Base-by-base conservation (phyloP, 1,139 yeast species). In the Ashbya aceris region DNA sequence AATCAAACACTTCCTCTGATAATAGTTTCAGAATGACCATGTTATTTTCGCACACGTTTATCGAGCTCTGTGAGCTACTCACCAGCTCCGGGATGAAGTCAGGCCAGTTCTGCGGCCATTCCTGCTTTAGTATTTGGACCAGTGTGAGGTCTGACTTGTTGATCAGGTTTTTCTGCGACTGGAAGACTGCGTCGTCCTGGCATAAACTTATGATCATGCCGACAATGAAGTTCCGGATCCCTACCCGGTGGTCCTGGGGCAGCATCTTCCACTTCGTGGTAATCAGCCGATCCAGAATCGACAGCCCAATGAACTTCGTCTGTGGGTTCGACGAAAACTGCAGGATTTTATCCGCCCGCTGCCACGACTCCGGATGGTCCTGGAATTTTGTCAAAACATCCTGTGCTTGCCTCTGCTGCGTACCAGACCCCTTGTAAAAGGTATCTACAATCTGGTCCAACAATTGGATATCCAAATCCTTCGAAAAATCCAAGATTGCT, bases 71-170 rank as follows among this genome's bases (percentile, higher is more conserved):
- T 41, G 95, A 82, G 50, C 95, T 81, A 49, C 74, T 74, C 36
- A 91, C 93, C 49, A 91, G 76, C 61, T 93, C 98, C 10, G 97
- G 96, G 42, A 91, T 83, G 57, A 93, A 91, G 54, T 83, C 85
- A 17, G 97, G 97, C 99, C 99, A 91, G 60, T 87, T 84, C 53
- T 81, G 87, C 33, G 99, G 99, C 99, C 99, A 91, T 61, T 91
- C 99, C 65, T 93, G 97, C 61, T 91, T 91, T 58, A 91, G 76
- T 41, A 91, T 81, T 58, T 91, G 94, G 32, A 91, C 98, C 58
- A 91, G 71, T 7, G 97, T 91, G 60, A 91, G 73, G 66, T 91
- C 96, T 54, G 91, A 89, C 64, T 93, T 93, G 67, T 84, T 86
- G 56, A 91, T 85, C 58, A 91, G 73, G 14, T 96, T 81, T 58